These are phyloP conservation scores for Penicillium manginii DNA, from an alignment of 495 filamentous ascomycete species.

Conservation along the genomic window DNA sequence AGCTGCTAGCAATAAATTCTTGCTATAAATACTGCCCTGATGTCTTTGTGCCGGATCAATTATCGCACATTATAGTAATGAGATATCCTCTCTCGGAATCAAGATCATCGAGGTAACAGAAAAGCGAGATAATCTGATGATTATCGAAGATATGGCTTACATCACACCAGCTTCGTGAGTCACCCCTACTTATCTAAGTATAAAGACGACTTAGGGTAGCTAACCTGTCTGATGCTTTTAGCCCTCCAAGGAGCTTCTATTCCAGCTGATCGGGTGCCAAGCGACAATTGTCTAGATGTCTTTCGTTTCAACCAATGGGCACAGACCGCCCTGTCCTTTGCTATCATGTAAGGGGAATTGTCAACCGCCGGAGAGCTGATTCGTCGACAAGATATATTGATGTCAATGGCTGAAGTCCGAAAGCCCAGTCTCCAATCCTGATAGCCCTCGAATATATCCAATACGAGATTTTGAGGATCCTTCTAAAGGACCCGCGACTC, in stretches of 20 bases:
- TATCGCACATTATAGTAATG: neutral
- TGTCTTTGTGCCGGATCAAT: neutral
- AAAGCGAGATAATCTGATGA: neutral
- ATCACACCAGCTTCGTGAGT: neutral
- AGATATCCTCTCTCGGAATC: neutral
- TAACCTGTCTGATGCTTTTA: neutral
- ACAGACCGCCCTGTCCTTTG: constrained; percentile 1
- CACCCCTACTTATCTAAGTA: neutral
- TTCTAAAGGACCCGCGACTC: neutral
- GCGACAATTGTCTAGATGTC: neutral
- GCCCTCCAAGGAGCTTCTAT: neutral
- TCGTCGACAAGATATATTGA: constrained; percentile 1
- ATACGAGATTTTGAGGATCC: constrained; percentile 6
- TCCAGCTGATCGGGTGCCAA: neutral
- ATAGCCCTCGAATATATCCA: constrained; percentile 13
- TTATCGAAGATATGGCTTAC: neutral
- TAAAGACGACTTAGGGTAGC: neutral
- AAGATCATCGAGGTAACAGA: neutral
- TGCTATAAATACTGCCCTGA: neutral
- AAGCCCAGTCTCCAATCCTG: constrained; percentile 4
- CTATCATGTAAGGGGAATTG: neutral
- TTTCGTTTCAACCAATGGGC: neutral
- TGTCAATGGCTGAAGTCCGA: neutral
- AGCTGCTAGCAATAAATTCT: neutral
- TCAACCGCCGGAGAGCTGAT: constrained; percentile 2